phyloP scores from a whole-genome alignment of 2,329 filamentous ascomycete species.

The Aspergillus sp. region DNA sequence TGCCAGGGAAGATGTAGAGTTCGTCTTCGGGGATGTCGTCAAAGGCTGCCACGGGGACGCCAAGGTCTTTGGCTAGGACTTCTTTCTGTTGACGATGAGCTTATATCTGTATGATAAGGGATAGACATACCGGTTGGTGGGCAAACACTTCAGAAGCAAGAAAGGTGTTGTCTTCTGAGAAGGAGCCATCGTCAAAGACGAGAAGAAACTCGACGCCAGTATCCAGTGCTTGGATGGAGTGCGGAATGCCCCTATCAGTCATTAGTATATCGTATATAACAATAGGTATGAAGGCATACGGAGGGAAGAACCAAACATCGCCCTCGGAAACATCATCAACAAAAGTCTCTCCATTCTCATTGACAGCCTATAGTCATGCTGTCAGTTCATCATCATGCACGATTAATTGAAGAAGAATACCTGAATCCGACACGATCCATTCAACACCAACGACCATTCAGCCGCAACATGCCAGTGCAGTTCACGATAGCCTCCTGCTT shows the following conservation, averaged over 20 bases:
- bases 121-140: constrained; percentile 25
- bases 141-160: constrained; percentile 61
- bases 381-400: no score
- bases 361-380: constrained; percentile 17
- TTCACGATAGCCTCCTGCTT: constrained; percentile 56
- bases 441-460: constrained; percentile 37
- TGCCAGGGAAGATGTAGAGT: constrained; percentile 75
- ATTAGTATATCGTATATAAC: background rate
- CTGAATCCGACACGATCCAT: constrained; percentile 34
- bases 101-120: background rate
- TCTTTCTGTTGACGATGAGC: constrained; percentile 26
- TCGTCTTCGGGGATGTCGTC: constrained; percentile 60
- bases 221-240: constrained; percentile 69
- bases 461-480: constrained; percentile 50
- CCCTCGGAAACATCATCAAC: constrained; percentile 72
- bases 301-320: constrained; percentile 78
- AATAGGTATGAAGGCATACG: constrained; percentile 23
- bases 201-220: constrained; percentile 64
- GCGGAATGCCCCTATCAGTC: constrained; percentile 60
- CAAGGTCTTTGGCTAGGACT: constrained; percentile 54
- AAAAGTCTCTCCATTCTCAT: constrained; percentile 65
- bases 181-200: constrained; percentile 57
- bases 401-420: constrained; percentile 7
- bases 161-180: constrained; percentile 70
- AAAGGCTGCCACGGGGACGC: constrained; percentile 48